A percentile compares a stretch with the other conserved stretches of the same genome.
Evolutionary conservation across 2,329 filamentous ascomycete genomes (phyloP).

Genomic region (Curvularia spicifera): DNA sequence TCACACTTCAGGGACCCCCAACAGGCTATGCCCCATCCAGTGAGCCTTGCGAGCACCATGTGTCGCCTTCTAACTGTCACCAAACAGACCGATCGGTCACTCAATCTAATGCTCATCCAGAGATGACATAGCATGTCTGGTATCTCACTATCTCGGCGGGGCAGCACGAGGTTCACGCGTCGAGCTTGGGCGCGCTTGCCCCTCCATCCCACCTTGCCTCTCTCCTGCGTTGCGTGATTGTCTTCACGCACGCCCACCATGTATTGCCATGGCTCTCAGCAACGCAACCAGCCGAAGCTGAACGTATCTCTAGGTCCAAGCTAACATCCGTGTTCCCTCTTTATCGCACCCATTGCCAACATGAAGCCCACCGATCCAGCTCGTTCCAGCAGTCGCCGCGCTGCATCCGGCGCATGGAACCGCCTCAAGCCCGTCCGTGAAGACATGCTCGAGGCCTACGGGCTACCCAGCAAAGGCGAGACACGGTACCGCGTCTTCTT

Average conservation of each 20-base stretch:
- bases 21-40: slow-evolving; percentile 12
- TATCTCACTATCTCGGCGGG: background rate
- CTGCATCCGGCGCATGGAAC: slow-evolving; percentile 49
- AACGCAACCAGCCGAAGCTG: background rate
- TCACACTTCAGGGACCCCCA: background rate
- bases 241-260: slow-evolving; percentile 11
- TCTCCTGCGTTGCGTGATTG: slow-evolving; percentile 30
- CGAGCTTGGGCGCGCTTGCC: slow-evolving; percentile 20
- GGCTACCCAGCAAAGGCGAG: slow-evolving; percentile 90
- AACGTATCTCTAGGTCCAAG: background rate
- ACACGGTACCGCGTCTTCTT: slow-evolving; percentile 65
- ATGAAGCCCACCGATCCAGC: slow-evolving; percentile 44
- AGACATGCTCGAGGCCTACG: slow-evolving; percentile 81
- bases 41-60: slow-evolving; percentile 14
- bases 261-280: slow-evolving; percentile 9
- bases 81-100: background rate
- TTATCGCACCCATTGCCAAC: background rate
- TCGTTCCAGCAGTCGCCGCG: slow-evolving; percentile 47
- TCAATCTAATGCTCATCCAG: background rate
- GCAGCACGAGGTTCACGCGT: slow-evolving; percentile 5
- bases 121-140: background rate
- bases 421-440: slow-evolving; percentile 72
- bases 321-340: background rate
- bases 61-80: background rate
- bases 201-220: slow-evolving; percentile 37